Conservation (phyloP, 805 yeast genomes). For the Monosporozyma unispora region DNA sequence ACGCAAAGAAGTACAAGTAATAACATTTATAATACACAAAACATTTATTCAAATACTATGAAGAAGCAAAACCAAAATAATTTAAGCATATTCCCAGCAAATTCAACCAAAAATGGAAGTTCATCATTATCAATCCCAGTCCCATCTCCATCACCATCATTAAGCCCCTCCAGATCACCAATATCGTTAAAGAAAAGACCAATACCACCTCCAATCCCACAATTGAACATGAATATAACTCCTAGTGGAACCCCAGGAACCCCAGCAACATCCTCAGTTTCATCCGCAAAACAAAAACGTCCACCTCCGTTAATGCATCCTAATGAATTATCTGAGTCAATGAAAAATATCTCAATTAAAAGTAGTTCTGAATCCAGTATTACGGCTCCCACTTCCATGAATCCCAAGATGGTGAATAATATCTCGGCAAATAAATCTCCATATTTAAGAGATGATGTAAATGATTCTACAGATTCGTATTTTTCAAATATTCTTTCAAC, state of each 20-base stretch:
- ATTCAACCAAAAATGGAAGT: neutral
- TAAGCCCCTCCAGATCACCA: constrained; percentile 3
- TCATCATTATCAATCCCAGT: constrained; percentile 7
- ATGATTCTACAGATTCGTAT: constrained; percentile 18
- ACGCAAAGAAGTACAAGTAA: neutral
- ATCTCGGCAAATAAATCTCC: constrained; percentile 1
- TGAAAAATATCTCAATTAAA: constrained; percentile 3
- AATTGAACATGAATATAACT: constrained; percentile 1
- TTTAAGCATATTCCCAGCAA: neutral
- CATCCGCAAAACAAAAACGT: constrained; percentile 1
- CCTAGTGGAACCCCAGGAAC: neutral
- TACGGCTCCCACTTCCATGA: neutral
- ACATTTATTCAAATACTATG: neutral
- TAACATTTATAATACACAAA: neutral
- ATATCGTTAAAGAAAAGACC: constrained; percentile 21
- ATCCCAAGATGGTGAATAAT: neutral
- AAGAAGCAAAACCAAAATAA: neutral
- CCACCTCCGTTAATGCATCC: constrained; percentile 6
- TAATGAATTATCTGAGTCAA: constrained; percentile 5
- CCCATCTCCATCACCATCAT: neutral
- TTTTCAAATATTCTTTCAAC: constrained; percentile 19
- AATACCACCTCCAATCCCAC: constrained; percentile 24
- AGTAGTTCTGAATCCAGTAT: neutral
- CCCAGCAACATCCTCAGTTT: constrained; percentile 1
- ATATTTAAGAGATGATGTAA: constrained; percentile 9